These are phyloP conservation scores for Ophidiomyces ophidiicola DNA, from an alignment of 2,329 filamentous ascomycete genomes.

Conservation along the genomic window DNA sequence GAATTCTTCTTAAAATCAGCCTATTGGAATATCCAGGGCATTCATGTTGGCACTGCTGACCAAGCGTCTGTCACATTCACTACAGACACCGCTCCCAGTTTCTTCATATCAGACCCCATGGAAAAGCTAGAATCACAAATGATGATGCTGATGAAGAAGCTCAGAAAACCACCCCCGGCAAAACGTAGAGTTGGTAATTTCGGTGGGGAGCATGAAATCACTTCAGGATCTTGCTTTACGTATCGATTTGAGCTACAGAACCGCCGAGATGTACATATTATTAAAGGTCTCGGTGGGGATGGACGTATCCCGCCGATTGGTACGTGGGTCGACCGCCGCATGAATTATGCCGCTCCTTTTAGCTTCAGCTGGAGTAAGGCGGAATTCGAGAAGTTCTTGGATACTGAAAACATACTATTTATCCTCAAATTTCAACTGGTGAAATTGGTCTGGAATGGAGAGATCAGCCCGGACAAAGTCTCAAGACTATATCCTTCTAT, in stretches of 20 bases:
- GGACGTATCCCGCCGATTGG: slow-evolving; percentile 16
- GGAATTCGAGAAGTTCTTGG: slow-evolving; percentile 14
- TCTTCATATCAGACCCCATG: slow-evolving; percentile 15
- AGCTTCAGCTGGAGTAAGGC: slow-evolving; percentile 1
- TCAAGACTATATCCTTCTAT: slow-evolving; percentile 38
- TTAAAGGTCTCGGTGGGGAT: slow-evolving; percentile 20
- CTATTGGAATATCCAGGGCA: slow-evolving; percentile 15
- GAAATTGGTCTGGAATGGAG: slow-evolving; percentile 50
- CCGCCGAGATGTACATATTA: slow-evolving; percentile 20
- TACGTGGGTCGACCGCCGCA: slow-evolving; percentile 16
- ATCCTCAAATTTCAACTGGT: slow-evolving; percentile 50
- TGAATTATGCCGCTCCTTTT: slow-evolving; percentile 6
- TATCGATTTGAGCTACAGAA: slow-evolving; percentile 34
- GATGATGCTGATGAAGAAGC: not conserved
- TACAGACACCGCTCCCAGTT: slow-evolving; percentile 15
- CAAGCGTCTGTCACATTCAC: slow-evolving; percentile 37
- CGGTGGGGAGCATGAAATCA: slow-evolving; percentile 13
- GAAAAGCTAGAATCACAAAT: slow-evolving; percentile 9
- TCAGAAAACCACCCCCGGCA: slow-evolving; percentile 3
- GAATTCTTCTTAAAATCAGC: slow-evolving; percentile 22
- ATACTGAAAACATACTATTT: slow-evolving; percentile 37
- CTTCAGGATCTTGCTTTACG: slow-evolving; percentile 27
- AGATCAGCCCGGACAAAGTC: slow-evolving; percentile 43
- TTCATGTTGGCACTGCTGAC: slow-evolving; percentile 16
- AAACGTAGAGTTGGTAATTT: slow-evolving; percentile 16